phyloP scores from a whole-genome alignment of 352 stramenopile genomes.

The Blastocystis sp. region DNA sequence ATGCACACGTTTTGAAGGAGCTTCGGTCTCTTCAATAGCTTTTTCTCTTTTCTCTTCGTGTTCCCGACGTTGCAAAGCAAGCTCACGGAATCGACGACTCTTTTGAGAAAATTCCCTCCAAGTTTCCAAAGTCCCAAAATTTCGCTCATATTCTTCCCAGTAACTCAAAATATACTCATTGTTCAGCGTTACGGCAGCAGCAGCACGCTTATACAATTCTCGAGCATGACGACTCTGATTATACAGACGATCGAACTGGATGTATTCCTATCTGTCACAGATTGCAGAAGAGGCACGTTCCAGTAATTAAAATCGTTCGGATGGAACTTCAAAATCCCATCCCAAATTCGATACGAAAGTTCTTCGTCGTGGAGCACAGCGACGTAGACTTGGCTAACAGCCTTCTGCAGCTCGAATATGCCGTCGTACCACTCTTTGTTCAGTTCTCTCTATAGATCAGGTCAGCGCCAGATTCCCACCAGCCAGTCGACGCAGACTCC shows the following conservation, averaged over 20 bases:
- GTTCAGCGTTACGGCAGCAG: background rate
- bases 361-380: background rate
- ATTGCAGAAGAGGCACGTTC: background rate
- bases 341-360: slow-evolving; percentile 21
- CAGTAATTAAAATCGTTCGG: background rate
- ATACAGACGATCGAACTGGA: slow-evolving; percentile 48
- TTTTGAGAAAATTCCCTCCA: background rate
- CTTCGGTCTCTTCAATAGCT: background rate
- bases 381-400: background rate
- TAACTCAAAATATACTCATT: background rate
- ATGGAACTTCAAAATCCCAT: slow-evolving; percentile 55
- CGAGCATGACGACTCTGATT: background rate
- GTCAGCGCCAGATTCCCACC: background rate
- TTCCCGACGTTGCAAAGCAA: background rate
- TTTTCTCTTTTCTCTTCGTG: background rate
- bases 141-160: slow-evolving; percentile 44
- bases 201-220: background rate
- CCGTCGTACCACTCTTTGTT: slow-evolving; percentile 52
- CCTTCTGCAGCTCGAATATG: slow-evolving; percentile 41
- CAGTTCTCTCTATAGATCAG: background rate
- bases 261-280: slow-evolving; percentile 22
- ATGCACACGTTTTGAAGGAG: background rate
- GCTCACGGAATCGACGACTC: background rate
- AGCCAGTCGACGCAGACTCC: slow-evolving; percentile 39
- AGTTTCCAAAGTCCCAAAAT: slow-evolving; percentile 21